Percentiles rank a stretch among this genome's conserved stretches.
Evolutionary conservation across 2,329 filamentous ascomycete genomes (phyloP).

Genomic region (Stemphylium vesicarium): DNA sequence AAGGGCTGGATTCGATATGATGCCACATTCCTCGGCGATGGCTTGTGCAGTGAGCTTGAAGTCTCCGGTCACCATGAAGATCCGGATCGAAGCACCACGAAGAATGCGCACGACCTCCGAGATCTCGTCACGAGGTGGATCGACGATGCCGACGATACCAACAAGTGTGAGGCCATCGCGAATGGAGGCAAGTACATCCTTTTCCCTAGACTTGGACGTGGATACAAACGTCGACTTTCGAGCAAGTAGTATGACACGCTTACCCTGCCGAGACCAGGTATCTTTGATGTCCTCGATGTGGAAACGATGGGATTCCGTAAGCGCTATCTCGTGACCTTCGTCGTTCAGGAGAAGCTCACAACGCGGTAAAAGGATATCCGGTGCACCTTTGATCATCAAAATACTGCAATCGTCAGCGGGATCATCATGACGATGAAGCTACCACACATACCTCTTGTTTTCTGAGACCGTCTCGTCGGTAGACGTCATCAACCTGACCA

Average conservation of each 20-base stretch:
- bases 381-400: slow-evolving; percentile 79
- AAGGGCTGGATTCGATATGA: slow-evolving; percentile 62
- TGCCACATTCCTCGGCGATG: slow-evolving; percentile 75
- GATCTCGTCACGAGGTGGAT: slow-evolving; percentile 66
- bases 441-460: slow-evolving; percentile 28
- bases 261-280: slow-evolving; percentile 71
- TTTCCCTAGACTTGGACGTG: slow-evolving; percentile 60
- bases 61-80: slow-evolving; percentile 84
- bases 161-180: slow-evolving; percentile 59
- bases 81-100: slow-evolving; percentile 72
- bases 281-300: slow-evolving; percentile 68
- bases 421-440: not conserved
- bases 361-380: slow-evolving; percentile 72
- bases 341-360: slow-evolving; percentile 64
- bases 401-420: slow-evolving; percentile 41
- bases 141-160: slow-evolving; percentile 65
- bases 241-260: slow-evolving; percentile 70
- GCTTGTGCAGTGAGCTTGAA: slow-evolving; percentile 76
- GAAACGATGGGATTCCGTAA: slow-evolving; percentile 56
- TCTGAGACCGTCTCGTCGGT: slow-evolving; percentile 37
- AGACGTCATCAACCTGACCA: slow-evolving; percentile 67
- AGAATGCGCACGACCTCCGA: slow-evolving; percentile 66
- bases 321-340: slow-evolving; percentile 58
- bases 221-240: slow-evolving; percentile 60
- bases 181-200: slow-evolving; percentile 62